phyloP scores from a whole-genome alignment of 345 rosid genomes.

The Microthlaspi erraticum region DNA sequence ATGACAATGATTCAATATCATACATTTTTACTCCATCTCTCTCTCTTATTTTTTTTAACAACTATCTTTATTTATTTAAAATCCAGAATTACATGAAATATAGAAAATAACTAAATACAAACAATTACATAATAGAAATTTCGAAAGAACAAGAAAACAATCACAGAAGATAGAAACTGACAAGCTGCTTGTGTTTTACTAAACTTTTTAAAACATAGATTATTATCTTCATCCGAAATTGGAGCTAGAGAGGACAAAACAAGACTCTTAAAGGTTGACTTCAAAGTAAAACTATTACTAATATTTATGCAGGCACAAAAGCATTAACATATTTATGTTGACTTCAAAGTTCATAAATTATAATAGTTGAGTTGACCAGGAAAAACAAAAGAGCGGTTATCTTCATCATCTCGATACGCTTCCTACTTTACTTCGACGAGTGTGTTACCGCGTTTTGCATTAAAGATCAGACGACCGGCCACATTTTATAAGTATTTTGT shows the following conservation, averaged over 20 bases:
- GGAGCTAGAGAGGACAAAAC: not conserved
- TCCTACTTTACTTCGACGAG: constrained; percentile 31
- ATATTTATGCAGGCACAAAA: constrained; percentile 4
- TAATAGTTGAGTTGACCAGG: constrained; percentile 20
- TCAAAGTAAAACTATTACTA: not conserved
- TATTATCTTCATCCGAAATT: not conserved
- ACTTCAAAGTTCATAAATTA: not conserved
- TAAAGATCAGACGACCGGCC: constrained; percentile 31
- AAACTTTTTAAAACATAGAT: not conserved
- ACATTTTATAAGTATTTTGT: not conserved
- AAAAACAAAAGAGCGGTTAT: not conserved
- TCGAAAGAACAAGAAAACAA: too few relatives aligned
- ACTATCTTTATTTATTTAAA: too few relatives aligned
- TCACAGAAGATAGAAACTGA: not conserved
- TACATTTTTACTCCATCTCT: too few relatives aligned
- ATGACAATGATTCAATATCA: too few relatives aligned
- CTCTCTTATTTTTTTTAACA: too few relatives aligned
- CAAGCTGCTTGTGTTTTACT: not conserved
- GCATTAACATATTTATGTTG: not conserved
- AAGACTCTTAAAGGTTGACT: not conserved
- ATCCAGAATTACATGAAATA: too few relatives aligned
- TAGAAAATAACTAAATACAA: too few relatives aligned
- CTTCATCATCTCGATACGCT: not conserved
- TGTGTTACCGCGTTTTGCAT: constrained; percentile 38
- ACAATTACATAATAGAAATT: too few relatives aligned